Base-by-base conservation (phyloP, 1,139 yeast species). In the Protomyces lactucae-debilis region DNA sequence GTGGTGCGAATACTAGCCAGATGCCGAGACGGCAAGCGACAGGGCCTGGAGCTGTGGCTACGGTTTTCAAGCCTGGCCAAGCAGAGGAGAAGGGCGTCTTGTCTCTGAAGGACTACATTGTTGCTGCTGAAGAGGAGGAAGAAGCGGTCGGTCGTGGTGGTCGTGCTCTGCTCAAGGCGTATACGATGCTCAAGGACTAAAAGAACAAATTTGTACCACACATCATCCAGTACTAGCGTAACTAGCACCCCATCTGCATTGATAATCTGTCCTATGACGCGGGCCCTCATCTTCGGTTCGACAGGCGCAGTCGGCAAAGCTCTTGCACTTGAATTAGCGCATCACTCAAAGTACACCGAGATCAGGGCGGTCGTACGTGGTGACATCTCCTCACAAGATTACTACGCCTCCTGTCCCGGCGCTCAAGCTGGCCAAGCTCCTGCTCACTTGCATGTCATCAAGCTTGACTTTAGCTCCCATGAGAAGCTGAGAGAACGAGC, bases 281-380 rank as follows among this genome's bases (percentile, higher is more conserved):
- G 45, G 36, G 65, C 65, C n/a, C 23, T 61, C 48, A 43, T 61
- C 9, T 28, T 61, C 8, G 65, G 65, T 12, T 32, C 61, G 35
- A 61, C 65, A 3, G 65, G 65, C 52, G 65, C 65, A 10, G 65
- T 61, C 18, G 65, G 65, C 25, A 43, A 45, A 3, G 61, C 60
- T 12, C 56, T 61, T n/a, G 56, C 56, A 35, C 36, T 23, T 14
- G 65, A 61, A 14, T 46, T 61, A 3, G 40, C 48, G 23, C 40
- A 16, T 2, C 45, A 60, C 12, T 32, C 60, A 16, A 54, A 23
- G 4, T 60, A 32, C 23, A 46, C 54, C 18, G 60, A 54, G 25
- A 46, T 54, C 35, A 32, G 40, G 18, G 59, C 64, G n/a, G 25
- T 54, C 51, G 54, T 52, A 10, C 52, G 64, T 23, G 8, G 60